Evolutionary conservation across 306 rosid species (phyloP).

Genomic region (Cucurbita maxima): DNA sequence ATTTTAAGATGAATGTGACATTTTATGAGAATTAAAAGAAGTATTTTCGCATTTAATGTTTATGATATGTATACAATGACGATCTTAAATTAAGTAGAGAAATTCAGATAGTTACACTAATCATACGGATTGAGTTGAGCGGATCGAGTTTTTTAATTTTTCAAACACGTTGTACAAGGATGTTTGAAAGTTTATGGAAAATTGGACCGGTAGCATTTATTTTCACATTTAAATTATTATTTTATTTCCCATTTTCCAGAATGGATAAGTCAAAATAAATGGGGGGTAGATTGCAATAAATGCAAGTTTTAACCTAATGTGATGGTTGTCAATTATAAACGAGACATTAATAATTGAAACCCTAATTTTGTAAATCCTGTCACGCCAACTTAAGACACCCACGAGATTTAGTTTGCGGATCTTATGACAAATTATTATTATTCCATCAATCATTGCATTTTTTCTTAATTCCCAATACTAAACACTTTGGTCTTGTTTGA

Average conservation of each 20-base stretch:
- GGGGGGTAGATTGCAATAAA: slow-evolving; percentile 1
- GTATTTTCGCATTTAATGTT: too few species aligned
- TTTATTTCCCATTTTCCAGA: neutral
- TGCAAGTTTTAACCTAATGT: neutral
- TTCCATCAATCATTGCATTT: neutral
- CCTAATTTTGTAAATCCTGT: neutral
- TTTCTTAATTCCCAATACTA: neutral
- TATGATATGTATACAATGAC: too few species aligned
- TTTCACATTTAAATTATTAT: neutral
- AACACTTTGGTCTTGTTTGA: neutral
- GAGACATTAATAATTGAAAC: neutral
- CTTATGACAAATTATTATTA: neutral
- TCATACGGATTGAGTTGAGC: too few species aligned
- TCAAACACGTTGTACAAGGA: too few species aligned
- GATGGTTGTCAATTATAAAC: neutral
- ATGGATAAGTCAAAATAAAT: neutral
- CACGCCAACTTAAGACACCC: slow-evolving; percentile 1
- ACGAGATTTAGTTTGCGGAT: neutral
- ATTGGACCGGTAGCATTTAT: too few species aligned
- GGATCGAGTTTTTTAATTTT: too few species aligned
- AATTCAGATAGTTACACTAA: too few species aligned
- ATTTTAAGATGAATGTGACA: too few species aligned
- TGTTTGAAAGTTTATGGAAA: too few species aligned
- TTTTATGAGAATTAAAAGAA: too few species aligned
- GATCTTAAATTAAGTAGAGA: too few species aligned